Base-by-base conservation (phyloP, 306 rosid genomes). In the Castanea sativa region DNA sequence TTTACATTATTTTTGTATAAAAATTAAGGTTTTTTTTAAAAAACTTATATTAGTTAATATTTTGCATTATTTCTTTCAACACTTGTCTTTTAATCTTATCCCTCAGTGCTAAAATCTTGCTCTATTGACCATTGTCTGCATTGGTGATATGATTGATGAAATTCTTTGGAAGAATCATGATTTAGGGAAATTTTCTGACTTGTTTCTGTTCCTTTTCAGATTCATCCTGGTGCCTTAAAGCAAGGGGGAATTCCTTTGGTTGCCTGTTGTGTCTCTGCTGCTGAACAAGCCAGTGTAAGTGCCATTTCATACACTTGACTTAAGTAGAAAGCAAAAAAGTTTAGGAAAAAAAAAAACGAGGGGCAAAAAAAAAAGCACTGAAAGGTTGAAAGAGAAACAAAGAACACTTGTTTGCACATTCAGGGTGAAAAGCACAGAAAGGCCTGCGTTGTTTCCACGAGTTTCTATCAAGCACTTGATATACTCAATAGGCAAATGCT, bases 221-320 rank as follows among this genome's bases (percentile, higher is more conserved):
- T 94, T 80, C 99, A 94, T 90, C 99, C 99, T 1, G 92, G 92
- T 45, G 93, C 97, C 86, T 80, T 90, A 60, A 88, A 87, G 90
- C 86, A 85, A 83, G 99, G 99, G 78, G 99, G 97, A 79, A 79
- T 85, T 77, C 96, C 97, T 23, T 90, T 94, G 92, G 91, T 94
- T 83, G 88, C 93, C 23, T 89, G 97, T 82, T 92, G 97, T 87
- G 85, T 94, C 75, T 76, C 97, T 81, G 99, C 99, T 80, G 97
- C 99, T 71, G 86, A 91, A 76, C 94, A 85, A 84, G 97, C 97
- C 82, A 86, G 85, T 78, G 99, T 92, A 90, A 90, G 98, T 82
- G 79, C 57, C 72, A 53, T 75, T 80, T 69, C 30, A 72, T 55
- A 35, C 77, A 23, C 78, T 73, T 55, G 57, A 83, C 57, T 27